Evolutionary conservation across 257 asterid genomes (phyloP), one percentile per base, ranked within the genome.

Genomic region (Ilex asprella): DNA sequence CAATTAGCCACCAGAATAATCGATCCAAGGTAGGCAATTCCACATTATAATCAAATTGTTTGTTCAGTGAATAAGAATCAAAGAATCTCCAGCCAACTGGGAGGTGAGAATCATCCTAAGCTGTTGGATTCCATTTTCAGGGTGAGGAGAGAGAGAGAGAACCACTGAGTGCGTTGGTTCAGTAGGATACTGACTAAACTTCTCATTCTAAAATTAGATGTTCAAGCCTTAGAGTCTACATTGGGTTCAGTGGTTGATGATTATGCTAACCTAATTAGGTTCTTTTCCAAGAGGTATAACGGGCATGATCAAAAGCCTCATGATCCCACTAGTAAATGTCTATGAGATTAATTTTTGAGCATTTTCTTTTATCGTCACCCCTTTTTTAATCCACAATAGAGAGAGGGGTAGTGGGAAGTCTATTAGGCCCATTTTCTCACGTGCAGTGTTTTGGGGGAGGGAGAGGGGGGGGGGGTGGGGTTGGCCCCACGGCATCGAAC

Each of bases 1-100:
- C 67, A 49, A 66, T 63, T 64, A 49, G 44, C 62, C 55, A 60
- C 2, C 1, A 9, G 35, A 35, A 35, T 16, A 35, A 27, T 54
- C 30, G 10, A 21, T 21, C 27, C 27, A 21, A 57, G 27, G 16
- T 12, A 54, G 61, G 15, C 8, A 35, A 35, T 35, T 4, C 41
- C 41, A 21, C 8, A 35, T 4, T 4, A 35, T 55, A 58, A 16
- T 39, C n/a, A 50, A 10, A 21, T 21, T 29, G 29, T 53, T 41
- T 0, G 39, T 21, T 54, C 21, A 49, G 12, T n/a, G 31, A 31
- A 61, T 56, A 54, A 68, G 58, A 66, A 73, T 63, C 12, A 65
- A 68, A 62, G 82, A 80, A 80, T 73, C 83, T 75, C 77, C 31
- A 63, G 27, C 61, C 75, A 78, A 74, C 50, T 74, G 76, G 82